These are phyloP conservation scores for Talaromyces sp. DNA, from an alignment of 2,329 filamentous ascomycete genomes.

Conservation along the genomic window DNA sequence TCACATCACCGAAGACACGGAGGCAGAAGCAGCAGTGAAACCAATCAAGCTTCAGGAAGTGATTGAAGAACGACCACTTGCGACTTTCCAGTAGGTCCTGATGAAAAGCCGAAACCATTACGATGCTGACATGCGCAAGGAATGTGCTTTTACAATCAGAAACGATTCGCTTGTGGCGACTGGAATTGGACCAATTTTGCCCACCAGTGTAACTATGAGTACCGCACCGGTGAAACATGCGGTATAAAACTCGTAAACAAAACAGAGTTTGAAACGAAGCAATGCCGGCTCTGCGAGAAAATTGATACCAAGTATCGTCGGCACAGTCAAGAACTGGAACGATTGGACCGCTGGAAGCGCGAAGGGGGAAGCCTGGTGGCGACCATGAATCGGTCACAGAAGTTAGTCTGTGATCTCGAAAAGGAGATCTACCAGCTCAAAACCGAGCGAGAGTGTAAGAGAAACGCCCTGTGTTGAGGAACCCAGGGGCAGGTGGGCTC, in stretches of 20 bases:
- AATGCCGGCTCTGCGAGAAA: conserved; percentile 83
- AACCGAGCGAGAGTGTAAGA: conserved; percentile 48
- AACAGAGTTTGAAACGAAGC: conserved; percentile 58
- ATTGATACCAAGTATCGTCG: conserved; percentile 79
- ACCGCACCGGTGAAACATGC: conserved; percentile 93
- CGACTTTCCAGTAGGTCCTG: conserved; percentile 27
- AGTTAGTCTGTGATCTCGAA: conserved; percentile 67
- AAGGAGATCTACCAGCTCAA: conserved; percentile 63
- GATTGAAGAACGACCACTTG: conserved; percentile 4
- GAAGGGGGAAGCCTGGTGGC: conserved; percentile 60
- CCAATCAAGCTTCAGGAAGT: conserved; percentile 2
- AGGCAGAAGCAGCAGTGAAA: background rate
- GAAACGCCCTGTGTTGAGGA: conserved; percentile 24
- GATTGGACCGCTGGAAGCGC: conserved; percentile 70
- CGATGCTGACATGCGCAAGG: conserved; percentile 34
- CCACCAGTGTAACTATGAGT: conserved; percentile 89
- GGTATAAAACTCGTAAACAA: conserved; percentile 84
- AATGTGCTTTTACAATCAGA: conserved; percentile 97
- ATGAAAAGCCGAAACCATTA: conserved; percentile 16
- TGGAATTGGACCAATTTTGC: conserved; percentile 94
- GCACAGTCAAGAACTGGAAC: conserved; percentile 66
- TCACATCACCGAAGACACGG: background rate
- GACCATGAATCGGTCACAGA: conserved; percentile 61
- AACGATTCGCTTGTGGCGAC: conserved; percentile 77
- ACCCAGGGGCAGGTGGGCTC: background rate